Evolutionary conservation across 2,329 filamentous ascomycete genomes (phyloP).

Genomic region (Trichoderma endophyticum): DNA sequence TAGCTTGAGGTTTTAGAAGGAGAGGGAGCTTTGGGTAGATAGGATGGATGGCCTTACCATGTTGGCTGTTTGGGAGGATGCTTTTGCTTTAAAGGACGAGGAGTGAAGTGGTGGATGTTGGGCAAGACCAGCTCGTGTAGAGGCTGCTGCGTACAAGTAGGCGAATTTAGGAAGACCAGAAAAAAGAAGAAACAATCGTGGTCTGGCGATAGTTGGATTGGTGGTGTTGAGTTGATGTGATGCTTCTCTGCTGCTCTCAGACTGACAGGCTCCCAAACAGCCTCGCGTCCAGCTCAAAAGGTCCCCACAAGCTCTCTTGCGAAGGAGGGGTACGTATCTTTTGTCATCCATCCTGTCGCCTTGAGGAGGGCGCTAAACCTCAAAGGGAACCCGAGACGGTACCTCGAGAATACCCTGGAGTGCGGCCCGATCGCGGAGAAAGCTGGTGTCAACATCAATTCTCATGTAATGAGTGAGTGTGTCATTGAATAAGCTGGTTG

Average conservation of each 20-base stretch:
- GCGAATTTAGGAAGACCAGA: not conserved
- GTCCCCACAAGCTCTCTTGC: not conserved
- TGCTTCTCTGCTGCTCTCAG: not conserved
- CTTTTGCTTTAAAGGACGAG: not conserved
- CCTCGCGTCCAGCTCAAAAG: slow-evolving; percentile 26
- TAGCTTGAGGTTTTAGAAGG: not conserved
- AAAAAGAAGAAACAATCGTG: not conserved
- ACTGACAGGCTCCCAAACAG: slow-evolving; percentile 29
- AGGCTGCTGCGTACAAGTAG: not conserved
- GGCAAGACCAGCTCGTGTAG: not conserved
- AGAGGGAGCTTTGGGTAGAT: not conserved
- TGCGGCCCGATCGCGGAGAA: slow-evolving; percentile 23
- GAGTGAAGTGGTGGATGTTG: not conserved
- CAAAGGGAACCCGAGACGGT: not conserved
- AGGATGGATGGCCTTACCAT: slow-evolving; percentile 43
- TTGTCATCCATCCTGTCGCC: not conserved
- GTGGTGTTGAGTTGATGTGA: not conserved
- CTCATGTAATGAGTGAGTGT: not conserved
- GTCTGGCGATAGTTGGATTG: not conserved
- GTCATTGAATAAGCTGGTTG: not conserved
- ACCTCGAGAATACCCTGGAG: not conserved
- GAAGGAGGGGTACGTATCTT: slow-evolving; percentile 23
- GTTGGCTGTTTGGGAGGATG: slow-evolving; percentile 29
- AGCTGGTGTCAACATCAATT: not conserved
- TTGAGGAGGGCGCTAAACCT: not conserved